A percentile compares a stretch with the other conserved stretches of the same genome.
These are phyloP conservation scores for Floccularia luteovirens DNA, from an alignment of 768 basidiomycete species.

Conservation along the genomic window DNA sequence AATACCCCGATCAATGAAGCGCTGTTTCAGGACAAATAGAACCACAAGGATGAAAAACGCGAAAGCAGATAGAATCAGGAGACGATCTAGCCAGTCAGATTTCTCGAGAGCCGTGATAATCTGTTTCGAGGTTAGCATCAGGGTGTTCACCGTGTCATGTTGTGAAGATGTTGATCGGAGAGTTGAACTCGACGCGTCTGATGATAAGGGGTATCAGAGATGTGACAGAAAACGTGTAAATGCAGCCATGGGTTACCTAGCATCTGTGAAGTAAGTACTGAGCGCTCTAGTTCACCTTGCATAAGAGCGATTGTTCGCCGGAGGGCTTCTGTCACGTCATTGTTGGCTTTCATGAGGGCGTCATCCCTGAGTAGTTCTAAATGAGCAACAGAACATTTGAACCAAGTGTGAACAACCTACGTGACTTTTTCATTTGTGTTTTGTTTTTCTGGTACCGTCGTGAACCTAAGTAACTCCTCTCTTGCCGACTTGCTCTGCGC, in stretches of 20 bases:
- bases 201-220: not conserved
- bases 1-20: slow-evolving; percentile 74
- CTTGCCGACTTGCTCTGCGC: slow-evolving; percentile 46
- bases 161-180: slow-evolving; percentile 67
- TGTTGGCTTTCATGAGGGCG: slow-evolving; percentile 79
- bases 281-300: slow-evolving; percentile 89
- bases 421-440: slow-evolving; percentile 49
- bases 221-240: not conserved
- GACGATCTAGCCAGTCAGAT: slow-evolving; percentile 86
- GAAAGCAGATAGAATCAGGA: slow-evolving; percentile 76
- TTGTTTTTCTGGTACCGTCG: slow-evolving; percentile 40
- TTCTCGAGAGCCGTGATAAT: slow-evolving; percentile 85
- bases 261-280: slow-evolving; percentile 79
- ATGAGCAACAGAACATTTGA: not conserved
- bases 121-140: slow-evolving; percentile 75
- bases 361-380: slow-evolving; percentile 51
- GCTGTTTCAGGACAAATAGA: slow-evolving; percentile 81
- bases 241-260: slow-evolving; percentile 46
- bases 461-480: slow-evolving; percentile 60
- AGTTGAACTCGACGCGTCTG: slow-evolving; percentile 75
- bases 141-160: slow-evolving; percentile 64
- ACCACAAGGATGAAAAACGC: slow-evolving; percentile 80
- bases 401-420: slow-evolving; percentile 31
- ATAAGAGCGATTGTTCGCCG: slow-evolving; percentile 79
- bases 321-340: slow-evolving; percentile 83